Conservation (phyloP, 495 filamentous ascomycete species). For the Hypoxylon rickii region DNA sequence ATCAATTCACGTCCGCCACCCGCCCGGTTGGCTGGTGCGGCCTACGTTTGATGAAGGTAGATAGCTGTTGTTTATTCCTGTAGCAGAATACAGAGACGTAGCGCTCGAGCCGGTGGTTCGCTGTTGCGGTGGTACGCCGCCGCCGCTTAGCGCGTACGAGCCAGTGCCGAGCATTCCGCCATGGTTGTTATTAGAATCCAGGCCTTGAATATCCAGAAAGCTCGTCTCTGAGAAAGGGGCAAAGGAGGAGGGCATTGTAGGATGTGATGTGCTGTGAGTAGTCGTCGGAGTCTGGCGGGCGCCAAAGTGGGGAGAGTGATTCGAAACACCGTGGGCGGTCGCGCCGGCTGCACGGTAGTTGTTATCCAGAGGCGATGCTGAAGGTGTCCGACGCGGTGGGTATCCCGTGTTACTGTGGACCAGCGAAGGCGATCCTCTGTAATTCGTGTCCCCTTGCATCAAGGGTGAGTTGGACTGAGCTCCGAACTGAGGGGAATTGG, state of each 20-base stretch:
- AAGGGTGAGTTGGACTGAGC: conserved; percentile 44
- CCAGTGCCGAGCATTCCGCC: conserved; percentile 29
- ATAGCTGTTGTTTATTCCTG: conserved; percentile 38
- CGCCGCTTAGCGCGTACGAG: conserved; percentile 36
- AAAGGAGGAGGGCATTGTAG: conserved; percentile 32
- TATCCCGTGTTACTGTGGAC: conserved; percentile 42
- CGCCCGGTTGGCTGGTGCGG: conserved; percentile 33
- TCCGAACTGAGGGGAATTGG: conserved; percentile 52
- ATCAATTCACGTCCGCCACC: conserved; percentile 32
- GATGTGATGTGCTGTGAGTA: conserved; percentile 36
- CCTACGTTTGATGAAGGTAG: conserved; percentile 34
- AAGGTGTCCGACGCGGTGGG: conserved; percentile 44
- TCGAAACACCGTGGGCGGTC: conserved; percentile 40
- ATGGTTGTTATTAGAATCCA: conserved; percentile 43
- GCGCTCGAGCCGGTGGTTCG: conserved; percentile 36
- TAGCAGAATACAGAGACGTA: conserved; percentile 31
- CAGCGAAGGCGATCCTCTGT: conserved; percentile 43
- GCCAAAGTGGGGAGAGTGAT: conserved; percentile 44
- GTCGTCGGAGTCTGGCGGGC: conserved; percentile 36
- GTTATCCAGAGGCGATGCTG: conserved; percentile 42
- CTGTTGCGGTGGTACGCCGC: conserved; percentile 33
- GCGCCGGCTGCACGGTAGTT: conserved; percentile 39
- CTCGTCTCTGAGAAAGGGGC: conserved; percentile 39
- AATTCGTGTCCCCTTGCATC: conserved; percentile 42
- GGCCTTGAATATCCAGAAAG: conserved; percentile 44